These are phyloP conservation scores for Aspergillus oerlinghausenensis DNA, from an alignment of 2,329 filamentous ascomycete genomes.

Conservation along the genomic window DNA sequence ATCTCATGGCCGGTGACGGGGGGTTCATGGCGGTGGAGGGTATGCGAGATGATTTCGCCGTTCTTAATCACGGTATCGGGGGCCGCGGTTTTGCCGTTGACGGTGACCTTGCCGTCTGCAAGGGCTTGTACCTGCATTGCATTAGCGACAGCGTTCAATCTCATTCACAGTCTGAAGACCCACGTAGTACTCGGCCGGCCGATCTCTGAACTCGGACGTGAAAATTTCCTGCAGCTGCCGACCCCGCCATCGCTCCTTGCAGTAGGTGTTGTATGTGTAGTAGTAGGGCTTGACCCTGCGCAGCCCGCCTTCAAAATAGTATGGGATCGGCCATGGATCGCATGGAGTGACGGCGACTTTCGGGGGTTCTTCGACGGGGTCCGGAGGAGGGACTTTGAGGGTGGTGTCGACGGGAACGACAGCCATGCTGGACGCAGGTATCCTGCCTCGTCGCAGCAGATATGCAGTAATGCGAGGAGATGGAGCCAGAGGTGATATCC, in stretches of 20 bases:
- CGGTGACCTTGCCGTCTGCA: conserved; percentile 67
- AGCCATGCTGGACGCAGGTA: conserved; percentile 34
- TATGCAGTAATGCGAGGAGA: conserved; percentile 38
- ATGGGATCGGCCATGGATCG: conserved; percentile 59
- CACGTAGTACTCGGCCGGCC: conserved; percentile 81
- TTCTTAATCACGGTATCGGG: conserved; percentile 73
- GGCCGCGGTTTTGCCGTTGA: conserved; percentile 70
- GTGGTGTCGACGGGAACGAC: conserved; percentile 28
- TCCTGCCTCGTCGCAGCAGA: conserved; percentile 33
- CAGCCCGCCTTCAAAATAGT: conserved; percentile 77
- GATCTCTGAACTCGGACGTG: conserved; percentile 83
- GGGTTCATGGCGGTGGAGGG: conserved; percentile 90
- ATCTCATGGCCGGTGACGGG: conserved; percentile 80
- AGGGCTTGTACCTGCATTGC: conserved; percentile 65
- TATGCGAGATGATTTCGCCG: conserved; percentile 87
- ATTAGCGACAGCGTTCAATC: neutral
- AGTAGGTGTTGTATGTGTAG: conserved; percentile 91
- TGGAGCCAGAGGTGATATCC: conserved; percentile 27
- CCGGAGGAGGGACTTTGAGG: conserved; percentile 21
- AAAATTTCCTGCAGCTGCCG: conserved; percentile 82
- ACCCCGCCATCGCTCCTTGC: conserved; percentile 89
- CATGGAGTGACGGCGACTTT: conserved; percentile 30
- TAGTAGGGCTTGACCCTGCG: conserved; percentile 82
- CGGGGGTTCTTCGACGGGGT: conserved; percentile 14
- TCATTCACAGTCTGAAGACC: conserved; percentile 19